Evolutionary conservation across 768 basidiomycete genomes (phyloP), one percentile per base, ranked within the genome.

Genomic region (Collybia mongolica): DNA sequence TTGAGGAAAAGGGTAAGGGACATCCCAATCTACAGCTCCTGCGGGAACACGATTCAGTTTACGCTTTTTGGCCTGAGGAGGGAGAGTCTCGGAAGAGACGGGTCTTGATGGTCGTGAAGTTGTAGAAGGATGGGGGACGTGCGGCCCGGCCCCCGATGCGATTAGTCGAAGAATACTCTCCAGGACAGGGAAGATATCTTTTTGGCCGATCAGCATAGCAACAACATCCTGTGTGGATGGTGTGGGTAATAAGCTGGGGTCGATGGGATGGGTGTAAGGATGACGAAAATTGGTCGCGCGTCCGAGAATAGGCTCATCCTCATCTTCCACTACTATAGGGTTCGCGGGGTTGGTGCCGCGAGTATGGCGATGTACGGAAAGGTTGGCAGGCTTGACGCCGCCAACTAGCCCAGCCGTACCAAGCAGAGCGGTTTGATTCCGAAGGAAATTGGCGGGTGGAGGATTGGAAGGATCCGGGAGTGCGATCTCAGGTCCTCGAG

Each of bases 11-110:
- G 90, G 90, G 63, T 84, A 91, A 0, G 90, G 90, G 0, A 91
- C 79, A 56, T 90, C 88, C 90, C 90, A 92, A 60, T 90, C 88
- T 1, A 65, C 75, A 1, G 90, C 90, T 9, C 90, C 90, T 18
- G 90, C 90, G 28, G 90, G 90, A 12, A 92, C 88, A 7, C 72
- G 68, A 49, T 72, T 74, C 12, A 90, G 69, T 56, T 79, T 87
- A 23, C 88, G 77, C 53, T 80, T 82, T 66, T 88, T 90, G 17
- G 58, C 41, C 5, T 73, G 59, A 12, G 59, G 55, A 6, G 73
- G 62, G n/a, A 49, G 28, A 7, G 29, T 42, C 7, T 39, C 46
- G 22, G 40, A 49, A 12, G 50, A 48, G n/a, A 46, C 19, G 43
- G 28, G 54, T 24, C 28, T 51, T 53, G 18, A 59, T 56, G 26